These are phyloP conservation scores for Dendrobium officinale DNA, from an alignment of 106 monocot species.

Conservation along the genomic window DNA sequence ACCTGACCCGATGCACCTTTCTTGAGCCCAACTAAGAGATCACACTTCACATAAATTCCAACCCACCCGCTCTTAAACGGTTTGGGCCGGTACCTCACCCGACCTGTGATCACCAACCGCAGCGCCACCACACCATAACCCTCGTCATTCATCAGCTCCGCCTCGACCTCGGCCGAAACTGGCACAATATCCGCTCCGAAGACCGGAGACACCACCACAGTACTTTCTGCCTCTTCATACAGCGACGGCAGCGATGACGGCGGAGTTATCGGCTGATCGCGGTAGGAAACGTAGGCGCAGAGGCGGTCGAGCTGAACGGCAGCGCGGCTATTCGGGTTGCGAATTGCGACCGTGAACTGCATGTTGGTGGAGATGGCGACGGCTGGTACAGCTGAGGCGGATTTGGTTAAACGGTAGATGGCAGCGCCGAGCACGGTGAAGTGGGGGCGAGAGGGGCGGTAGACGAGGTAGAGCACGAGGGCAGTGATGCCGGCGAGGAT, in stretches of 20 bases:
- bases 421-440: constrained; percentile 50
- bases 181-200: constrained; percentile 42
- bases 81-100: constrained; percentile 49
- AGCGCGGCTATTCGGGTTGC: constrained; percentile 52
- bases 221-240: constrained; percentile 32
- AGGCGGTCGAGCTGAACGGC: constrained; percentile 50
- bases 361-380: constrained; percentile 42
- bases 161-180: constrained; percentile 44
- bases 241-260: constrained; percentile 46
- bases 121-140: constrained; percentile 53
- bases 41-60: constrained; percentile 50
- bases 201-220: constrained; percentile 53
- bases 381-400: constrained; percentile 21
- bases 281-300: constrained; percentile 41
- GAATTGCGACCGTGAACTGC: constrained; percentile 60
- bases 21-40: constrained; percentile 45
- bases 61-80: constrained; percentile 60
- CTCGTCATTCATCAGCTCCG: constrained; percentile 45
- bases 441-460: constrained; percentile 55
- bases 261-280: constrained; percentile 54
- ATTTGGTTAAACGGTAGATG: constrained; percentile 42
- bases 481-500: constrained; percentile 28
- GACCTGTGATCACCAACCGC: constrained; percentile 54
- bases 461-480: constrained; percentile 52
- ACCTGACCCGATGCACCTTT: constrained; percentile 38